Evolutionary conservation across 257 asterid species (phyloP).

Genomic region (Misopates orontium): DNA sequence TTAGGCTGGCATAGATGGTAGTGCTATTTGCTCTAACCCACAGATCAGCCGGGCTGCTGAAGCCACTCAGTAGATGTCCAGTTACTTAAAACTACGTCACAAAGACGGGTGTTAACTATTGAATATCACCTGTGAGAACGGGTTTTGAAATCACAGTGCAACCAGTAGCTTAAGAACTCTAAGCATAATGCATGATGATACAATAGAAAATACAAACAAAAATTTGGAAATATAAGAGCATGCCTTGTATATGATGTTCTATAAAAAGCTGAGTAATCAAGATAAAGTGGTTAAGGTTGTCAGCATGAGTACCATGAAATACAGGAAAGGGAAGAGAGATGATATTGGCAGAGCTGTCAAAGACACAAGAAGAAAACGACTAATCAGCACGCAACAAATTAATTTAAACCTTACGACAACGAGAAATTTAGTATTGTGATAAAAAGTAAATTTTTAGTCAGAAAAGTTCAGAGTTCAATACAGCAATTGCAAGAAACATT

Average conservation of each 20-base stretch:
- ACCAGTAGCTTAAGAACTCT: background rate
- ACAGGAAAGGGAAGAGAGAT: conserved; percentile 74
- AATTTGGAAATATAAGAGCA: background rate
- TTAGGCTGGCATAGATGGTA: no score
- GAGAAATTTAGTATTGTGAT: background rate
- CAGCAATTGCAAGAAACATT: no score
- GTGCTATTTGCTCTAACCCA: no score
- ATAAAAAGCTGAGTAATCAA: conserved; percentile 4
- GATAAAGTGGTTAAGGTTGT: conserved; percentile 9
- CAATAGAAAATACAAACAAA: background rate
- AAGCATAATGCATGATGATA: background rate
- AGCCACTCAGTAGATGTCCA: no score
- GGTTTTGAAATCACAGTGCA: background rate
- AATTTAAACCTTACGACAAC: conserved; percentile 5
- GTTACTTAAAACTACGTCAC: no score
- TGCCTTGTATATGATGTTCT: background rate
- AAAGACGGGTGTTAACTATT: no score
- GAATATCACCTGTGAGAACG: background rate
- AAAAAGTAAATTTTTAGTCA: no score
- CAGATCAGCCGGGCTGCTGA: no score
- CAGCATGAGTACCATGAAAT: conserved; percentile 58
- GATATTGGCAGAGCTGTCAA: conserved; percentile 73
- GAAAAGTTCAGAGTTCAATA: no score
- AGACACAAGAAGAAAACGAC: conserved; percentile 29
- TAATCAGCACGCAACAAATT: conserved; percentile 21